These are phyloP conservation scores for Microcera coccophila DNA, from an alignment of 2,329 filamentous ascomycete species.

Conservation along the genomic window DNA sequence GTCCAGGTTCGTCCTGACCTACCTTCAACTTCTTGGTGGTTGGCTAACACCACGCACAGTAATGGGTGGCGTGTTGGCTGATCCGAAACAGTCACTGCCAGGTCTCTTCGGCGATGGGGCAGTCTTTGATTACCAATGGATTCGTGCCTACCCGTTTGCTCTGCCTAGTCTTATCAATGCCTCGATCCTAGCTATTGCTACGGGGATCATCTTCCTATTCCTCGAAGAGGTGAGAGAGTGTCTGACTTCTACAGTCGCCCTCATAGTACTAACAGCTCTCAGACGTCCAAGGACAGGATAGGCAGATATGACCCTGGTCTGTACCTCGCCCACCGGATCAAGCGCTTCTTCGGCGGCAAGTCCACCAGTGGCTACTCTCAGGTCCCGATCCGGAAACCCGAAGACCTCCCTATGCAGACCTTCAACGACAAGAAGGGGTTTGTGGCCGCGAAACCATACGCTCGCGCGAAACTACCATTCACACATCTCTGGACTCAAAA, in stretches of 20 bases:
- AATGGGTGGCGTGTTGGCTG: conserved; percentile 64
- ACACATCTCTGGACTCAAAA: conserved; percentile 45
- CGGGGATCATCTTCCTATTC: conserved; percentile 55
- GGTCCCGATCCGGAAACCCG: conserved; percentile 20
- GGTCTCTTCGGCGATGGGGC: conserved; percentile 58
- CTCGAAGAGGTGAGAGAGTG: conserved; percentile 57
- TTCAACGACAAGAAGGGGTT: conserved; percentile 11
- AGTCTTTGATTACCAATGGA: conserved; percentile 59
- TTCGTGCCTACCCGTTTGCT: conserved; percentile 63
- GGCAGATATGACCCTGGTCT: conserved; percentile 45
- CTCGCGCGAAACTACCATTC: conserved; percentile 32
- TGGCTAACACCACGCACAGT: conserved; percentile 29
- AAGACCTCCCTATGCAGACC: conserved; percentile 4
- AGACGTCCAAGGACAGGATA: conserved; percentile 47
- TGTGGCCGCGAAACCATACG: conserved; percentile 7
- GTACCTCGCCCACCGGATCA: conserved; percentile 33
- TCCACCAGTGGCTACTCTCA: conserved; percentile 30
- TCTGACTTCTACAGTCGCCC: neutral
- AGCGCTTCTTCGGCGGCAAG: conserved; percentile 26
- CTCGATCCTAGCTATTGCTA: conserved; percentile 53
- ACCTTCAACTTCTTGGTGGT: neutral
- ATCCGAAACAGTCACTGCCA: conserved; percentile 61
- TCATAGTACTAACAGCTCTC: neutral
- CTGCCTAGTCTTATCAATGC: conserved; percentile 66
- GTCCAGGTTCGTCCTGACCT: conserved; percentile 35